phyloP scores from a whole-genome alignment of 2,329 filamentous ascomycete genomes.

The Verticillium albo-atrum region DNA sequence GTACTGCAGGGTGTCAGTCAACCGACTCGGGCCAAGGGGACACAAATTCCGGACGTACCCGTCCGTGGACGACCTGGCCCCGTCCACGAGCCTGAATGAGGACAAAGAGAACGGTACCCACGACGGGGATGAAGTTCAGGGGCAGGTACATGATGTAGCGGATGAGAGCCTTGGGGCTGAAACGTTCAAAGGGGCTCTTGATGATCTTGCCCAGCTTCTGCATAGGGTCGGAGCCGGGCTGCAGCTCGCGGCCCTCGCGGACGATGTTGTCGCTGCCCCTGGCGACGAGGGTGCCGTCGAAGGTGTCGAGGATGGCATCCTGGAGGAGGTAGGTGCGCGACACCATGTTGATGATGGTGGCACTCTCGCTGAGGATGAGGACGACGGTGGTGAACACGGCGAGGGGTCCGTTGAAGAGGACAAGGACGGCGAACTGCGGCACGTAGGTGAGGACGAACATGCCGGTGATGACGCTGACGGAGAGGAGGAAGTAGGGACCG shows the following conservation, averaged over 20 bases:
- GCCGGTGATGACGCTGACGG: conserved; percentile 63
- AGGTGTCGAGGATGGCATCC: conserved; percentile 81
- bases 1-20: conserved; percentile 49
- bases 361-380: conserved; percentile 60
- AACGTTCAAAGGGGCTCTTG: conserved; percentile 53
- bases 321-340: conserved; percentile 71
- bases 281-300: conserved; percentile 67
- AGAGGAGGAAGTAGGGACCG: conserved; percentile 62
- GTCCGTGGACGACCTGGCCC: conserved; percentile 45
- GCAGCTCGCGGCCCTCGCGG: conserved; percentile 68
- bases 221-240: conserved; percentile 54
- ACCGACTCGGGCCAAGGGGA: background rate
- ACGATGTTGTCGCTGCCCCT: conserved; percentile 57
- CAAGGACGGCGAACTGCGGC: conserved; percentile 77
- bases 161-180: conserved; percentile 60
- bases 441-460: conserved; percentile 91
- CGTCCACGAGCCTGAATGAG: conserved; percentile 59
- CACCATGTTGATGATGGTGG: conserved; percentile 51
- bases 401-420: conserved; percentile 80
- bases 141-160: conserved; percentile 83
- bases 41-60: conserved; percentile 35
- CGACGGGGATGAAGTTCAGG: conserved; percentile 86
- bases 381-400: conserved; percentile 70
- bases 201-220: conserved; percentile 51
- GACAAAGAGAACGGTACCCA: conserved; percentile 80